Evolutionary conservation across 202 grass and related monocot species (phyloP), one percentile per base, ranked within the genome.

Genomic region (Brachypodium distachyon): DNA sequence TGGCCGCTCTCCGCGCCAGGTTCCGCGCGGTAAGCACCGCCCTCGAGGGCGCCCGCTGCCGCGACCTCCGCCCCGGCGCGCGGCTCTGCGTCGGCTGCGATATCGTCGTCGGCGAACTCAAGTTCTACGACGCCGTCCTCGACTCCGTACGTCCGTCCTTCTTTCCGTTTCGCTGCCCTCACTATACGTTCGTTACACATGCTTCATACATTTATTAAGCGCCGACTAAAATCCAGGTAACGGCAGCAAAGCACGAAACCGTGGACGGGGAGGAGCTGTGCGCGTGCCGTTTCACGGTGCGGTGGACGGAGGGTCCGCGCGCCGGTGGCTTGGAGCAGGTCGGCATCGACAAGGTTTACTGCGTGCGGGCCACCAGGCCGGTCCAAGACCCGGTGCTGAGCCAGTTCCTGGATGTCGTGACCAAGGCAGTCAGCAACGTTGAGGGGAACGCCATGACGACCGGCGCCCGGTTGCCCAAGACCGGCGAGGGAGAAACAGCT

Each of bases 41-140:
- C 9, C 70, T 88, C 46, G 61, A 88, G 4, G 86, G 84, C 86
- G 36, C 69, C 44, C 9, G 54, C 50, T 88, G 86, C 86, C 36
- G 76, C 53, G 61, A 79, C 8, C 69, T 83, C 81, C 68, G 61
- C 46, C 34, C 52, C 17, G 76, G 81, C 80, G 68, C 25, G 34
- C 61, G 0, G 51, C 80, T 88, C 75, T 88, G 81, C 75, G 75
- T 88, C 69, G 3, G 70, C 69, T 74, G 80, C 36, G 3, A 14
- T 36, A 54, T 83, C 44, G 28, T 55, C 69, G 12, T 18, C 12
- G 42, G 4, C 44, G 61, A 79, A 0, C 43, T 68, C 69, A 83
- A 40, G 81, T 83, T 40, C 81, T 88, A 26, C 69, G 86, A 88
- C 69, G 76, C 75, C 69, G 36, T 80, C 69, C 69, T 83, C 76